Evolutionary conservation across 2,329 filamentous ascomycete species (phyloP), one percentile per base, ranked within the genome.

Genomic region (Calycina herbarum): DNA sequence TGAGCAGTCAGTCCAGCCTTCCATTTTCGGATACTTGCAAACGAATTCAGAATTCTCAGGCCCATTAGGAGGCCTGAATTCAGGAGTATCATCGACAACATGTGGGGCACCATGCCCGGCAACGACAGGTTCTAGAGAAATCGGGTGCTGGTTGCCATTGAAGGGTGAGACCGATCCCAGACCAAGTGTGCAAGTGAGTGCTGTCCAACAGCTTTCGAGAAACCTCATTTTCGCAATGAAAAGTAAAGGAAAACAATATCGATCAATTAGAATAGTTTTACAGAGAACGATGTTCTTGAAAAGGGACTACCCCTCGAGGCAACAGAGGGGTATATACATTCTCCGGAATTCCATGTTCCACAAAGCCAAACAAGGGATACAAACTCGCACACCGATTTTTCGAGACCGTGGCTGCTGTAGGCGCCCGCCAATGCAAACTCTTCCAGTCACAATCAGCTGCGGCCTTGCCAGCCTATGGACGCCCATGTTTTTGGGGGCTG

Each of bases 11-110:
- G 38, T 61, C 58, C 59, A 65, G 11, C 40, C 54, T 24, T 24
- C 31, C 59, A 65, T 51, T n/a, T 24, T 3, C 29, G 59, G 48
- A 40, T 65, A 65, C 20, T 59, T 35, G 33, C 64, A 65, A 8
- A 29, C 27, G 42, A 65, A 65, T 15, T 15, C 15, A 27, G 29
- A 35, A 15, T 42, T 20, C 24, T 59, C 31, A n/a, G 57, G 57
- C 20, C 57, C 57, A 59, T 59, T 35, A 7, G 57, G 57, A 35
- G 57, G 15, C 5, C 20, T 35, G 10, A 59, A 59, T 7, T 3
- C 17, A 2, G 57, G 57, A 15, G 31, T 24, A 7, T 57, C 56
- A 57, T 57, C 56, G 11, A 31, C 27, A 33, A 31, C 24, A 17
- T 57, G 56, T 17, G 27, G 31, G 24, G 54, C 4, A 17, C 31